phyloP scores from a whole-genome alignment of 176 grass and related monocot genomes.

The Eragrostis nindensis region DNA sequence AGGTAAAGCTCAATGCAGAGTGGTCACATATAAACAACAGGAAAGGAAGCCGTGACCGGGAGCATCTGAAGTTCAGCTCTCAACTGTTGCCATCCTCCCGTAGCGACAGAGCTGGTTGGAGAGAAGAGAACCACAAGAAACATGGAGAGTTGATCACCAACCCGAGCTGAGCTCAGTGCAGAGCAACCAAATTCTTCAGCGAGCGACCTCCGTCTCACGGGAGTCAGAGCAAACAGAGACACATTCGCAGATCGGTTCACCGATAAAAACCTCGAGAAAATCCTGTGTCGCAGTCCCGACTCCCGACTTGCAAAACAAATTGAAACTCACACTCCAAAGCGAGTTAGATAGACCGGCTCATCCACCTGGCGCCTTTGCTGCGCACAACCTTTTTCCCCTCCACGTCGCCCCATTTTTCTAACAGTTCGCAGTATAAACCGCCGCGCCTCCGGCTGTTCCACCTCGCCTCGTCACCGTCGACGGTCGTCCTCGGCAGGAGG shows the following conservation, averaged over 20 bases:
- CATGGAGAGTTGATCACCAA: conserved; percentile 30
- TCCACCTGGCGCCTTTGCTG: conserved; percentile 28
- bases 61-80: not conserved
- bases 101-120: not conserved
- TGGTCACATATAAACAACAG: no score
- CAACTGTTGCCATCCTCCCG: not conserved
- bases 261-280: conserved; percentile 14
- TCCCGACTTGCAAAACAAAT: not conserved
- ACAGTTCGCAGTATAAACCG: conserved; percentile 45
- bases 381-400: conserved; percentile 8
- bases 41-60: not conserved
- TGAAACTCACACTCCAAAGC: not conserved
- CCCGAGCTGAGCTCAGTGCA: not conserved
- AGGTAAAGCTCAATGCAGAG: not conserved
- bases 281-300: not conserved
- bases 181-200: not conserved
- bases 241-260: conserved; percentile 44
- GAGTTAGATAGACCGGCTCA: conserved; percentile 52
- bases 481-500: not conserved
- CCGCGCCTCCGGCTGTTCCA: not conserved
- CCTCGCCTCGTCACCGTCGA: not conserved
- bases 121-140: not conserved
- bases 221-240: not conserved
- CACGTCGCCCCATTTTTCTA: conserved; percentile 18
- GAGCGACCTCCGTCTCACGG: not conserved